phyloP scores from a whole-genome alignment of 2,329 filamentous ascomycete genomes.

The Thelonectria olida region DNA sequence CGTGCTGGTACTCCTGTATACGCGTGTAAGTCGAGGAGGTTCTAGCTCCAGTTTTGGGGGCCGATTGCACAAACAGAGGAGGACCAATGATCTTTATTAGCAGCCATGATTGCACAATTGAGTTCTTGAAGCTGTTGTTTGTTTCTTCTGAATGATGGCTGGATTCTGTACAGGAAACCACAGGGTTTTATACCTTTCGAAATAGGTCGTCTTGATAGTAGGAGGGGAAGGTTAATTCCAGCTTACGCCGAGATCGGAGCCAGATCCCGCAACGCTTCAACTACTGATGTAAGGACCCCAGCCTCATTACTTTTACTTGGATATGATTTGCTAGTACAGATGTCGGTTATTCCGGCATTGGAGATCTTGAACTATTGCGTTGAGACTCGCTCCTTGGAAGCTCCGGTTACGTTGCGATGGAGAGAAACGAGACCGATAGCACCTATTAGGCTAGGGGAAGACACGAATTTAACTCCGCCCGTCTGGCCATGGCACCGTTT shows the following conservation, averaged over 20 bases:
- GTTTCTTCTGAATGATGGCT: not conserved
- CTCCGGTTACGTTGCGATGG: not conserved
- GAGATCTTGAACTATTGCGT: constrained; percentile 34
- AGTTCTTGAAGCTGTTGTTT: not conserved
- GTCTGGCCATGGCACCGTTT: no score
- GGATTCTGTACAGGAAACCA: not conserved
- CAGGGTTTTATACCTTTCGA: constrained; percentile 28
- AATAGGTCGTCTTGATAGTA: constrained; percentile 1
- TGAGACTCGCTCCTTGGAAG: not conserved
- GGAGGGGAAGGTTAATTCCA: constrained; percentile 27
- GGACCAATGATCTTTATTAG: constrained; percentile 41
- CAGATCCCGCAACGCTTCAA: constrained; percentile 12
- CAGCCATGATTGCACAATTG: constrained; percentile 28
- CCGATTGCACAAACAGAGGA: constrained; percentile 32
- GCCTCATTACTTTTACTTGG: constrained; percentile 21
- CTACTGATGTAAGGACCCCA: constrained; percentile 6
- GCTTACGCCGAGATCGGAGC: constrained; percentile 38
- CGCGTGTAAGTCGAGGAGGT: constrained; percentile 27
- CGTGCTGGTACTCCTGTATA: constrained; percentile 64
- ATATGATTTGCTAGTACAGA: constrained; percentile 19
- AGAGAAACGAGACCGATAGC: not conserved
- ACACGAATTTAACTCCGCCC: no score
- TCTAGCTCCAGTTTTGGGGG: not conserved
- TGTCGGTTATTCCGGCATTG: constrained; percentile 4
- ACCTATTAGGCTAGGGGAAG: not conserved